phyloP scores from a whole-genome alignment of 345 rosid genomes.

The Erysimum cheiranthoides region DNA sequence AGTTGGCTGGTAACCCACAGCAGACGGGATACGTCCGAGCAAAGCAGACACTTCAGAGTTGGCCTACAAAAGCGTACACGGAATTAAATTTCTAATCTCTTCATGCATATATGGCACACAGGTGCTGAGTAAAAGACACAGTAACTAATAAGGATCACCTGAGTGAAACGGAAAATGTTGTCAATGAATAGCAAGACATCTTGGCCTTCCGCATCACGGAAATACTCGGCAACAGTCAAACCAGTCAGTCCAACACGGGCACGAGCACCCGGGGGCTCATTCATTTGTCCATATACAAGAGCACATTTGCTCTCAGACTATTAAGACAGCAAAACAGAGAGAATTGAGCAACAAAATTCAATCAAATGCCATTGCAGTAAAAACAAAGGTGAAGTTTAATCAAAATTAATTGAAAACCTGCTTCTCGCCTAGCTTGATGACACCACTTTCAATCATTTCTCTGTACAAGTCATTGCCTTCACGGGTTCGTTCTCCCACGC shows the following conservation, averaged over 20 bases:
- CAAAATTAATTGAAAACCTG: conserved; percentile 55
- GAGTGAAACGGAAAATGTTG: conserved; percentile 97
- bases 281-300: conserved; percentile 99
- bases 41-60: conserved; percentile 99
- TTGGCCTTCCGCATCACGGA: conserved; percentile 99
- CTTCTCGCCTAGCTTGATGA: conserved; percentile 98
- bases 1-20: conserved; percentile 99
- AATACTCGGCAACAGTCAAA: conserved; percentile 94
- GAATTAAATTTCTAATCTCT: not conserved
- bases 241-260: conserved; percentile 99
- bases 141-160: conserved; percentile 47
- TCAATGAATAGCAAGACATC: conserved; percentile 98
- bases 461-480: conserved; percentile 99
- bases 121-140: not conserved
- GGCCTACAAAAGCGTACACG: conserved; percentile 56
- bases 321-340: not conserved
- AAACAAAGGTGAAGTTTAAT: not conserved
- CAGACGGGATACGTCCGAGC: conserved; percentile 99
- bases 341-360: not conserved
- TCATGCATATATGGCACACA: not conserved
- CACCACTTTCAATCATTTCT: conserved; percentile 99
- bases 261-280: conserved; percentile 99
- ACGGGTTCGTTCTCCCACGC: conserved; percentile 97
- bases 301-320: conserved; percentile 98
- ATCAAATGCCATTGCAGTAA: not conserved